phyloP scores from a whole-genome alignment of 306 rosid species.

The Lupinus albus region DNA sequence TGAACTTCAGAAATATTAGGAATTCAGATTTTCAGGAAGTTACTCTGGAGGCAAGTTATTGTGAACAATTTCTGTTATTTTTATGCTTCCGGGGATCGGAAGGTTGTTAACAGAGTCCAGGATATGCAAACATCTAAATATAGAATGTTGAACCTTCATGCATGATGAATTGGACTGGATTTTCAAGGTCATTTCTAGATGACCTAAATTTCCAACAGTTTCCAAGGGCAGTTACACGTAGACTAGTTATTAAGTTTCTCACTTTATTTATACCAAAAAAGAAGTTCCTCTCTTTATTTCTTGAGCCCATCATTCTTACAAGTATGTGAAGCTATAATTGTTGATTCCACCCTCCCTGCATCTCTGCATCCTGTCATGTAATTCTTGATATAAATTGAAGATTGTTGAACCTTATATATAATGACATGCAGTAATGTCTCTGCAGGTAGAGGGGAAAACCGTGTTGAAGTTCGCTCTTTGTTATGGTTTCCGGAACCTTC shows the following conservation, averaged over 20 bases:
- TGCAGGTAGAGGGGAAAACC: conserved; percentile 80
- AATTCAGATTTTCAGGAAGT: conserved; percentile 90
- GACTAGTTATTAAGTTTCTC: conserved; percentile 26
- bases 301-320: conserved; percentile 10
- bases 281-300: not conserved
- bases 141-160: conserved; percentile 18
- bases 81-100: conserved; percentile 19
- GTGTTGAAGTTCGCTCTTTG: conserved; percentile 79
- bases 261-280: not conserved
- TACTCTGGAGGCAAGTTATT: conserved; percentile 70
- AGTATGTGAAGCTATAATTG: conserved; percentile 10
- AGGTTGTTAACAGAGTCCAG: conserved; percentile 29
- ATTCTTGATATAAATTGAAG: not conserved
- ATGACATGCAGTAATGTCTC: conserved; percentile 25
- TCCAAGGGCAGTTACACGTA: conserved; percentile 2
- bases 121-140: conserved; percentile 14
- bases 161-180: not conserved
- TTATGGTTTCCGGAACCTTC: conserved; percentile 91
- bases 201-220: not conserved
- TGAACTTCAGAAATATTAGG: conserved; percentile 65
- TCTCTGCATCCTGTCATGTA: conserved; percentile 10
- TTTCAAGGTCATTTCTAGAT: conserved; percentile 23
- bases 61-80: conserved; percentile 18
- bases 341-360: not conserved
- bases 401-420: not conserved